Base-by-base conservation (phyloP, 352 stramenopile species). In the Phytophthora pseudosyringae region DNA sequence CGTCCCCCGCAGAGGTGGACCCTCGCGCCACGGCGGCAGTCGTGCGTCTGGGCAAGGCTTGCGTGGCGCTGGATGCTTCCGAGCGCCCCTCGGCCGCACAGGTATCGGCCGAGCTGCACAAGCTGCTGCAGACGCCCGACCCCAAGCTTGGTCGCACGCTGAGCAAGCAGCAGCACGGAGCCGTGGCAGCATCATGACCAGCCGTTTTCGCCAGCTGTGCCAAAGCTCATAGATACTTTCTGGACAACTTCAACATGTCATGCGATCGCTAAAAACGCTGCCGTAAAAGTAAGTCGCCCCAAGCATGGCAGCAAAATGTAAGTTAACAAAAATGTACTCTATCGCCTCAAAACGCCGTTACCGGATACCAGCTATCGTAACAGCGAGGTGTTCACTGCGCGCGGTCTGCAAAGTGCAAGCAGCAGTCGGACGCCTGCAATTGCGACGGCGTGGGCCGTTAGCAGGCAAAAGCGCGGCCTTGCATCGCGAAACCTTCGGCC, bases 31-130 rank as follows among this genome's bases (percentile, higher is more conserved):
- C 56, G 5, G 35, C 51, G 3, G 64, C 60, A 5, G 51, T 84
- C 16, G 70, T 71, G 57, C 46, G 55, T 25, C 60, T 90, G 16
- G 81, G 60, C n/a, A 70, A 65, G 32, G 38, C 69, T 46, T 90
- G 81, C 62, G 67, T 88, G 26, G 64, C 64, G 7, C 39, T 81
- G 25, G 68, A 90, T 43, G 76, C 81, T 47, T 64, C 52, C 7
- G 48, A 69, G 25, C 78, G 80, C 8, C 80, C 80, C 16, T 74
- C 78, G 47, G 74, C 74, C 40, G 62, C 59, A 10, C 64, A 85
- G 28, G 64, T 78, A 38, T 73, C 73, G 18, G 55, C 76, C 51
- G 55, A 71, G 13, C 47, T 89, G 12, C 79, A 80, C 4, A 76
- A 66, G 29, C 16, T 77, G 16, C 45, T 78, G 43, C 67, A 73